Percentiles rank a stretch among this genome's conserved stretches.
Evolutionary conservation across 148 eudicot genomes (phyloP).

Genomic region (Fallopia convolvulus): DNA sequence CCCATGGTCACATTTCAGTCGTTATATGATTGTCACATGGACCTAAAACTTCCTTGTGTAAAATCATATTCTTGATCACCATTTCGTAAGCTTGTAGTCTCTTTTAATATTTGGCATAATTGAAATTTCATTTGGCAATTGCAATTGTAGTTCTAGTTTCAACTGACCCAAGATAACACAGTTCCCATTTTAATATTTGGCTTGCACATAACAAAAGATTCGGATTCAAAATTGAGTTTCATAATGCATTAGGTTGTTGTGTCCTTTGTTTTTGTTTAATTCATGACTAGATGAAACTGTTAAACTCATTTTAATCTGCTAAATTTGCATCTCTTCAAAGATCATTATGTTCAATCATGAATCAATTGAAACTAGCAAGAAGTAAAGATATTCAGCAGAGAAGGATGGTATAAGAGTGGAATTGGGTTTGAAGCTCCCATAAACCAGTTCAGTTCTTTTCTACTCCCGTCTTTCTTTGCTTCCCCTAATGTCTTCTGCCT

Average conservation of each 20-base stretch:
- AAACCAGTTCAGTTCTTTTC: background rate
- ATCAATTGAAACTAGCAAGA: too few species aligned
- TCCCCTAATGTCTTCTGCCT: background rate
- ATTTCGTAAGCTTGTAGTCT: background rate
- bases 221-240: background rate
- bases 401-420: background rate
- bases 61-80: background rate
- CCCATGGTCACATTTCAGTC: background rate
- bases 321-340: too few species aligned
- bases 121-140: background rate
- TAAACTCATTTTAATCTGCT: too few species aligned
- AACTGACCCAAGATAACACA: background rate
- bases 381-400: too few species aligned
- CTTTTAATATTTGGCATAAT: background rate
- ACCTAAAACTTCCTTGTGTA: background rate
- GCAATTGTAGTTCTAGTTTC: background rate
- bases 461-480: background rate
- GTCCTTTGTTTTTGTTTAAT: background rate
- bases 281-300: background rate
- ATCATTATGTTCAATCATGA: too few species aligned
- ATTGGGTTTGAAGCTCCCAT: background rate
- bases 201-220: background rate
- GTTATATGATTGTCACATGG: background rate
- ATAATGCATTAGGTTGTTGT: background rate
- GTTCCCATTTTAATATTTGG: background rate